These are phyloP conservation scores for Podospora anserina DNA, from an alignment of 495 filamentous ascomycete genomes.

Conservation along the genomic window DNA sequence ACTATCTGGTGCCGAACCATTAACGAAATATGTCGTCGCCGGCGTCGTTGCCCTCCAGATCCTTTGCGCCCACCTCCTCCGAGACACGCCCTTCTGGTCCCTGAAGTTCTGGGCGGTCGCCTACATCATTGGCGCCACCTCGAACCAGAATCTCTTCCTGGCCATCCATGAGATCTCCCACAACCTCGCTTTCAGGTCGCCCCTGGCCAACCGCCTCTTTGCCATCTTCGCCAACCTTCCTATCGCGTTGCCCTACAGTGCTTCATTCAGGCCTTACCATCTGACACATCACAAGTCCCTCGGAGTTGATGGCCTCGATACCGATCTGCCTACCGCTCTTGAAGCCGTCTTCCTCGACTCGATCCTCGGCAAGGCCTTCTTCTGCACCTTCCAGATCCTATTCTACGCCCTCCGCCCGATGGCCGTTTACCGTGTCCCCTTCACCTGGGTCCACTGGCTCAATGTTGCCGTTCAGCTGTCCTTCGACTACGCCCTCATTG, in stretches of 20 bases:
- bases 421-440: constrained; percentile 83
- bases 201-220: constrained; percentile 77
- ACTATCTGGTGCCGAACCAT: constrained; percentile 92
- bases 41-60: constrained; percentile 82
- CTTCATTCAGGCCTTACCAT: constrained; percentile 97
- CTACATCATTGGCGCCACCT: constrained; percentile 91
- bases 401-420: constrained; percentile 99
- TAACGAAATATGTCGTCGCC: constrained; percentile 90
- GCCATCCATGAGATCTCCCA: constrained; percentile 99
- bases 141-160: constrained; percentile 98
- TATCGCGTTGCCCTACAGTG: constrained; percentile 93
- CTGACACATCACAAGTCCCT: constrained; percentile 99
- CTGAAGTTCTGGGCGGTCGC: constrained; percentile 78
- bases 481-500: constrained; percentile 72
- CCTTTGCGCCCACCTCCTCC: constrained; percentile 73
- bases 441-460: constrained; percentile 78
- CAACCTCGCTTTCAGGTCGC: constrained; percentile 88
- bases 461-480: constrained; percentile 73
- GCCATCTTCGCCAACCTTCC: constrained; percentile 94
- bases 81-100: constrained; percentile 75
- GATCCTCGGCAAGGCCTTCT: constrained; percentile 97
- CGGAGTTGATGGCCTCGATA: constrained; percentile 93
- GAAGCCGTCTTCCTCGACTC: constrained; percentile 95
- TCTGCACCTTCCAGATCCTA: constrained; percentile 98
- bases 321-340: constrained; percentile 86